Percentiles rank a stretch among this genome's conserved stretches.
phyloP scores from a whole-genome alignment of 768 basidiomycete genomes.

The Gloeopeniophorella convolvens region DNA sequence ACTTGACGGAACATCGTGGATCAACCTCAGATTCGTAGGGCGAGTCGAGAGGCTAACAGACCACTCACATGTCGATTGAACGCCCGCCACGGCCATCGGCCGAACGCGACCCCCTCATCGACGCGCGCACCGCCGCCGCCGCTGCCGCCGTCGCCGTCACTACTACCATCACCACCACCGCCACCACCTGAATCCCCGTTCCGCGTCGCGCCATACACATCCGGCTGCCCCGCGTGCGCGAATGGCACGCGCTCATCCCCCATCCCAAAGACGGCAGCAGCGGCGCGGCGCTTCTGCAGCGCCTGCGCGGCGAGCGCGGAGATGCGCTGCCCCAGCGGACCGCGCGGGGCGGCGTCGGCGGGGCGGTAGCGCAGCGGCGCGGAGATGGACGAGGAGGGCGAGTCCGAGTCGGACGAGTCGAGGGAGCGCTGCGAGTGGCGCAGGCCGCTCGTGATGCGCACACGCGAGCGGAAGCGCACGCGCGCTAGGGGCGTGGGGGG shows the following conservation, averaged over 20 bases:
- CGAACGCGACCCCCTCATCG: conserved; percentile 53
- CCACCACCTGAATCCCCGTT: conserved; percentile 22
- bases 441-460: conserved; percentile 70
- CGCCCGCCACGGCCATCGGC: conserved; percentile 60
- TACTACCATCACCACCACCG: conserved; percentile 25
- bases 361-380: conserved; percentile 59
- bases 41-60: neutral
- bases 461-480: conserved; percentile 68
- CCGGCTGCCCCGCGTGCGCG: conserved; percentile 9
- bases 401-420: conserved; percentile 20
- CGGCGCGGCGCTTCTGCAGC: conserved; percentile 15
- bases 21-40: neutral
- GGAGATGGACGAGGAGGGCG: conserved; percentile 72
- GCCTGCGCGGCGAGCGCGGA: conserved; percentile 26
- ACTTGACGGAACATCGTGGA: conserved; percentile 35
- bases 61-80: conserved; percentile 62
- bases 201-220: conserved; percentile 15
- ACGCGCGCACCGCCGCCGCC: conserved; percentile 32
- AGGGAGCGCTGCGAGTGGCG: conserved; percentile 33
- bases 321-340: conserved; percentile 55
- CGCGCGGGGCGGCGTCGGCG: conserved; percentile 48
- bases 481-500: conserved; percentile 23
- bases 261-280: neutral
- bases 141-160: too few species aligned
- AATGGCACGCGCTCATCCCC: conserved; percentile 12